phyloP scores from a whole-genome alignment of 2,329 filamentous ascomycete species.

The Lasiodiplodia citricola region DNA sequence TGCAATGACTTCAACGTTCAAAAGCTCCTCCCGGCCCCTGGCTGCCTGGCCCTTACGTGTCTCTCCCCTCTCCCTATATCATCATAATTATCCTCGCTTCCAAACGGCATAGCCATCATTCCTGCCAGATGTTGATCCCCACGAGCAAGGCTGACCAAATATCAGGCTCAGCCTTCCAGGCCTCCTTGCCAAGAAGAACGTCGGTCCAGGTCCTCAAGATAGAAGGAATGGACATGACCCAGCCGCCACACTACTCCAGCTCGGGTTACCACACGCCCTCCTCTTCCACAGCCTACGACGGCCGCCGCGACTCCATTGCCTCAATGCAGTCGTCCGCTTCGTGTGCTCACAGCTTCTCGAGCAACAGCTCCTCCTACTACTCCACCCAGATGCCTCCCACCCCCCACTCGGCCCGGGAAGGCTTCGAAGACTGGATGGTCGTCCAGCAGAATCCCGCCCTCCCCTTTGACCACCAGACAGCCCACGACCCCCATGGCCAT shows the following conservation, averaged over 20 bases:
- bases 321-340: conserved; percentile 37
- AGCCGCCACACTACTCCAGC: conserved; percentile 33
- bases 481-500: conserved; percentile 10
- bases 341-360: conserved; percentile 30
- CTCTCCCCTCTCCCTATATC: conserved; percentile 25
- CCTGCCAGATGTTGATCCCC: conserved; percentile 19
- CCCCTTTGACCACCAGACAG: conserved; percentile 32
- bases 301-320: conserved; percentile 37
- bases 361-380: conserved; percentile 24
- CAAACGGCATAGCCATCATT: conserved; percentile 21
- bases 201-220: conserved; percentile 25
- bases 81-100: conserved; percentile 22
- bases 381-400: conserved; percentile 34
- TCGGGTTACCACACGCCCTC: conserved; percentile 37
- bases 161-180: conserved; percentile 22
- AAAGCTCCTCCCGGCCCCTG: conserved; percentile 35
- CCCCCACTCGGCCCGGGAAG: conserved; percentile 35
- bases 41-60: conserved; percentile 28
- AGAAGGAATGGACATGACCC: conserved; percentile 33
- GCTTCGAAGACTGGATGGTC: conserved; percentile 29
- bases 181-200: conserved; percentile 7
- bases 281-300: conserved; percentile 35
- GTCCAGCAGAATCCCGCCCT: conserved; percentile 24
- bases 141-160: conserved; percentile 23
- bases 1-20: conserved; percentile 38